Evolutionary conservation across 768 basidiomycete species (phyloP), one percentile per base, ranked within the genome.

Genomic region (Pulveroboletus sp.): DNA sequence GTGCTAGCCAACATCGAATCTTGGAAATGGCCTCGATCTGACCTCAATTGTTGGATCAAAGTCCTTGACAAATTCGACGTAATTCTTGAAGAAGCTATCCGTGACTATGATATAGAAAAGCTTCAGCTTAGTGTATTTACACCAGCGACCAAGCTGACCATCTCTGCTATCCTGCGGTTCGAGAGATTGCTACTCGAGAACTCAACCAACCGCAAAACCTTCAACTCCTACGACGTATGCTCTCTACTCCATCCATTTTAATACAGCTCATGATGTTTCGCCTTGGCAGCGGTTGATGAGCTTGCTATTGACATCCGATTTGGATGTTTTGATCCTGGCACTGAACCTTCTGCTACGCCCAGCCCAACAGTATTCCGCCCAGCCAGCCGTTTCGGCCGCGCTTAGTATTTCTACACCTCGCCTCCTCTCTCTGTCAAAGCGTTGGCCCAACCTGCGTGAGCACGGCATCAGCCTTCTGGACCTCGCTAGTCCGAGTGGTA

Each of bases 141-240:
- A 2, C 81, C 86, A 0, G 68, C 74, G 38, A 84, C 83, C 24
- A 94, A 93, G 75, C 78, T 77, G 50, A 74, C 82, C 3, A 66
- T 97, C 11, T 81, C 84, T 54, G 84, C 88, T 65, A 86, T 99
- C 57, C 79, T 99, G 53, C 77, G 83, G 57, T 93, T 99, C 57
- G 84, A 93, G 72, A 80, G 89, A 54, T 71, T 98, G 35, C 72
- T 99, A 45, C 75, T 99, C 61, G 96, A 98, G 72, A 96, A 97
- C 68, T 95, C 93, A 41, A 99, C 96, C 36, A 98, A 95, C 66
- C 77, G 96, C 62, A 98, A 97, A 74, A 89, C 93, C 50, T 99
- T 86, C 71, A 84, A 81, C 53, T 95, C 93, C 5, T 99, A 96
- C 69, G 96, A 99, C 67, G 95, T 98, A 70, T 70, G 93, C 74